These are phyloP conservation scores for Xanthoceras sorbifolium DNA, from an alignment of 345 rosid species.

Conservation along the genomic window DNA sequence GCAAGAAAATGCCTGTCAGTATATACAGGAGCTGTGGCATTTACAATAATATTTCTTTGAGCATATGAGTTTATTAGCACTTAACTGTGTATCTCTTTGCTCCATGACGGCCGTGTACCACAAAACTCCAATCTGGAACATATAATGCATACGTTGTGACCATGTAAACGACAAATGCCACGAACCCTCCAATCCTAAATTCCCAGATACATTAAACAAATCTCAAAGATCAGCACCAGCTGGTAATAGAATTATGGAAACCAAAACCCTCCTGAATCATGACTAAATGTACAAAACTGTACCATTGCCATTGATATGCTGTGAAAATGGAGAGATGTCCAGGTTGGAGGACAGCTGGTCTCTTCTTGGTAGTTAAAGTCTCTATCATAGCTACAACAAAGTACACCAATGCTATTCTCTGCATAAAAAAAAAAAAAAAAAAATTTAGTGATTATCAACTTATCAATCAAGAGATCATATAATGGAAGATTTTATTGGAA, in stretches of 20 bases:
- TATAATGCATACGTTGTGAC: conserved; percentile 48
- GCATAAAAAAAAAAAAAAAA: conserved; percentile 24
- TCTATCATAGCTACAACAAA: conserved; percentile 59
- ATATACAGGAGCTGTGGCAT: not conserved
- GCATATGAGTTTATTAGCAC: too few species aligned
- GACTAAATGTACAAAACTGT: not conserved
- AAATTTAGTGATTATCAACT: not conserved
- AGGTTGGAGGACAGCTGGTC: conserved; percentile 43
- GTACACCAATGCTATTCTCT: conserved; percentile 72
- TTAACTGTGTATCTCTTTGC: conserved; percentile 40
- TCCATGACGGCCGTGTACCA: not conserved
- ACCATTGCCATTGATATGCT: conserved; percentile 70
- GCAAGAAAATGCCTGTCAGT: not conserved
- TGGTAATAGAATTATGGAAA: not conserved
- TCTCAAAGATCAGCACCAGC: not conserved
- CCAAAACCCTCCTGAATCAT: not conserved
- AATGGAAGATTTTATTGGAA: not conserved
- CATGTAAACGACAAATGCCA: conserved; percentile 57
- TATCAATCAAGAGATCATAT: not conserved
- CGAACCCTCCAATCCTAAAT: conserved; percentile 54
- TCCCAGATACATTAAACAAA: not conserved
- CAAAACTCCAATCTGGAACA: conserved; percentile 70
- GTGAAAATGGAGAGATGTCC: conserved; percentile 51
- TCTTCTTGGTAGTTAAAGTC: conserved; percentile 48
- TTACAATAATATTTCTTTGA: too few species aligned